Percentiles rank a stretch among this genome's conserved stretches.
phyloP scores from a whole-genome alignment of 192 early-diverging fungal genomes.

The Backusella circina region DNA sequence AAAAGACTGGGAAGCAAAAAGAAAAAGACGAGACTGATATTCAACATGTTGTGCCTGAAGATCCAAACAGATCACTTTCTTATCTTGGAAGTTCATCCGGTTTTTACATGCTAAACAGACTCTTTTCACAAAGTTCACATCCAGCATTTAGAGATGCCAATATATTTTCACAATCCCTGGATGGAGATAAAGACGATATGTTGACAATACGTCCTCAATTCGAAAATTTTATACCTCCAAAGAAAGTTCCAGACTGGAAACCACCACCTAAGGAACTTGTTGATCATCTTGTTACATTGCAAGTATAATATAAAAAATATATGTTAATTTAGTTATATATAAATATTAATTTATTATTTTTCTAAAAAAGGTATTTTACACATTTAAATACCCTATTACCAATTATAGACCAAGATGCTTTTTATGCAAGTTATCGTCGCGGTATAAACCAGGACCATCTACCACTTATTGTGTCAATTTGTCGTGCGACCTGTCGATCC shows the following conservation, averaged over 20 bases:
- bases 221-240: neutral
- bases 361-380: conserved; percentile 21
- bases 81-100: conserved; percentile 23
- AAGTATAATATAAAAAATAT: conserved; percentile 1
- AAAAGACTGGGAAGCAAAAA: neutral
- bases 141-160: neutral
- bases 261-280: conserved; percentile 20
- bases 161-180: conserved; percentile 6
- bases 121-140: neutral
- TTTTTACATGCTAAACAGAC: conserved; percentile 16
- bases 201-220: neutral
- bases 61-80: neutral
- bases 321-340: neutral
- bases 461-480: conserved; percentile 11
- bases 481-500: conserved; percentile 5
- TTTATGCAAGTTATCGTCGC: conserved; percentile 9
- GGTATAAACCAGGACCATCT: neutral
- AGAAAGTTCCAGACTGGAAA: neutral
- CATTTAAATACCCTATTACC: conserved; percentile 14
- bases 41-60: neutral
- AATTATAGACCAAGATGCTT: conserved; percentile 17
- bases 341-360: neutral
- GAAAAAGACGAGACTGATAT: neutral
- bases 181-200: conserved; percentile 1
- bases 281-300: conserved; percentile 18